Conservation (phyloP, 108 stramenopile genomes). For the Nitzschia palea region DNA sequence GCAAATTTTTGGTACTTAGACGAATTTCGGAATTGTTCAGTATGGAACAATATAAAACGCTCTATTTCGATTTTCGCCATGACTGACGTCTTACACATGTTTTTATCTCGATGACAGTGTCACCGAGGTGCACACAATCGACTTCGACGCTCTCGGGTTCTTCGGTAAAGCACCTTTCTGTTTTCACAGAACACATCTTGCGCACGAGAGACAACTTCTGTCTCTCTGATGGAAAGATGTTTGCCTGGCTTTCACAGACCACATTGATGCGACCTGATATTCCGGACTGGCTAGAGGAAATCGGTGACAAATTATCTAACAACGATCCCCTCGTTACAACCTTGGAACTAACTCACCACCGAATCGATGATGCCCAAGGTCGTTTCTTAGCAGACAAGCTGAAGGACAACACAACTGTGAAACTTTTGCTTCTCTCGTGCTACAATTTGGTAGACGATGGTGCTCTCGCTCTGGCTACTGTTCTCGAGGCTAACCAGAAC, state of each 20-base stretch:
- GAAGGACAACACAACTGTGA: slow-evolving; percentile 9
- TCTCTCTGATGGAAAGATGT: slow-evolving; percentile 7
- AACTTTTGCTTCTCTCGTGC: slow-evolving; percentile 10
- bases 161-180: too few relatives aligned
- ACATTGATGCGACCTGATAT: slow-evolving; percentile 16
- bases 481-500: background rate
- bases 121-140: too few relatives aligned
- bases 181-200: too few relatives aligned
- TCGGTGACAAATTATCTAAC: slow-evolving; percentile 14
- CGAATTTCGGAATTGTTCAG: too few relatives aligned
- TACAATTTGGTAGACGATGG: slow-evolving; percentile 29
- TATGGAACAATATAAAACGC: too few relatives aligned
- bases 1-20: too few relatives aligned
- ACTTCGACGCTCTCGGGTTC: too few relatives aligned
- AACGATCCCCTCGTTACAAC: slow-evolving; percentile 15
- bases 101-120: too few relatives aligned
- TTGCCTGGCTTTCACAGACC: slow-evolving; percentile 11
- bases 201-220: too few relatives aligned
- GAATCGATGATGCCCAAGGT: slow-evolving; percentile 14
- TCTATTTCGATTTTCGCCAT: too few relatives aligned
- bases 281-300: slow-evolving; percentile 30
- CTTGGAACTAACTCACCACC: slow-evolving; percentile 18
- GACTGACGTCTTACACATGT: too few relatives aligned
- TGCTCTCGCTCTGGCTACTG: slow-evolving; percentile 10
- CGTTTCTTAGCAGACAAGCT: slow-evolving; percentile 6